These are phyloP conservation scores for Petasospora fabianii DNA, from an alignment of 1,139 yeast species.

Conservation along the genomic window DNA sequence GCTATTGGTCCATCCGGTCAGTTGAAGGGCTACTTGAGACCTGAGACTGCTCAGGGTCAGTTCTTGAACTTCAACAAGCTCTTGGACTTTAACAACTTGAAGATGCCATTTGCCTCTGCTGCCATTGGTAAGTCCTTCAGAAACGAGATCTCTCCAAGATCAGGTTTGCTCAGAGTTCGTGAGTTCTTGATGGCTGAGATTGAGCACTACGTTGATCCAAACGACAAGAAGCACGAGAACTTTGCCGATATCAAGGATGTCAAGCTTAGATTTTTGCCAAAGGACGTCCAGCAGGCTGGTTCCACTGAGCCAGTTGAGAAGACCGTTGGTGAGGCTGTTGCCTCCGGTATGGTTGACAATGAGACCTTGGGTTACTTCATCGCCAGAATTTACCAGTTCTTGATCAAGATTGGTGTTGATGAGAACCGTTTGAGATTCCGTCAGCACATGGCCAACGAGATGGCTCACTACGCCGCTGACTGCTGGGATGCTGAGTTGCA, in stretches of 20 bases:
- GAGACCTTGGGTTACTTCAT: slow-evolving; percentile 96
- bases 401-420: slow-evolving; percentile 88
- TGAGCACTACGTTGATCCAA: slow-evolving; percentile 96
- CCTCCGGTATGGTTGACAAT: slow-evolving; percentile 85
- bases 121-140: slow-evolving; percentile 98
- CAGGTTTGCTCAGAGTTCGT: slow-evolving; percentile 95
- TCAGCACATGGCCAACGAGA: slow-evolving; percentile 97
- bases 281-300: slow-evolving; percentile 83
- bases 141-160: slow-evolving; percentile 97
- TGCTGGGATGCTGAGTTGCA: slow-evolving; percentile 99
- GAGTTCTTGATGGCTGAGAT: slow-evolving; percentile 99
- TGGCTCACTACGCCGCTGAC: slow-evolving; percentile 99
- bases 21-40: slow-evolving; percentile 91
- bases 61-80: slow-evolving; percentile 92
- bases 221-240: slow-evolving; percentile 74
- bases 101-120: slow-evolving; percentile 99
- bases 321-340: slow-evolving; percentile 88
- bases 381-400: slow-evolving; percentile 85
- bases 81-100: slow-evolving; percentile 90
- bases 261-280: slow-evolving; percentile 75
- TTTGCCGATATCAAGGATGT: slow-evolving; percentile 74
- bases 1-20: slow-evolving; percentile 99
- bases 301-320: slow-evolving; percentile 60
- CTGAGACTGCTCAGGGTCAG: slow-evolving; percentile 99
- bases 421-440: slow-evolving; percentile 84